These are phyloP conservation scores for Mariannaea sp. DNA, from an alignment of 2,329 filamentous ascomycete species.

Conservation along the genomic window DNA sequence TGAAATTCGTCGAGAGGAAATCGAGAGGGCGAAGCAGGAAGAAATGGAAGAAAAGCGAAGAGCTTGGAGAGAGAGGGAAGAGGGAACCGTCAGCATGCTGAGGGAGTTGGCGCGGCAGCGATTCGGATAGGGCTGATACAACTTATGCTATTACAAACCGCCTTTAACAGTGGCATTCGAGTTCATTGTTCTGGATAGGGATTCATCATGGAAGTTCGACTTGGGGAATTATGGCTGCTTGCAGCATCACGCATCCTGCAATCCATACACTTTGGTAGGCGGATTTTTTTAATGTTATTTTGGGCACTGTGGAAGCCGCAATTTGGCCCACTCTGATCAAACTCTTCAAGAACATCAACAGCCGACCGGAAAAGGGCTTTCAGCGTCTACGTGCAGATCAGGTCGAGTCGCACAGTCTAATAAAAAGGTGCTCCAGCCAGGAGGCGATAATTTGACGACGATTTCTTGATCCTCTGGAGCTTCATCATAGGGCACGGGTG, in stretches of 20 bases:
- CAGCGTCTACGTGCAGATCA: conserved; percentile 9
- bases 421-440: background rate
- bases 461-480: background rate
- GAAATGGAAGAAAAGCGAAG: conserved; percentile 79
- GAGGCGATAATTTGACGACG: background rate
- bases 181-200: background rate
- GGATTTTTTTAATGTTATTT: conserved; percentile 24
- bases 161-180: background rate
- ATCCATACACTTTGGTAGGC: no score
- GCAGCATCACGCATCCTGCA: background rate
- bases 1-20: conserved; percentile 81
- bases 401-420: background rate
- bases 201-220: background rate
- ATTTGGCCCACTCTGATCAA: conserved; percentile 37
- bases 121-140: conserved; percentile 61
- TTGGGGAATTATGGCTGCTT: background rate
- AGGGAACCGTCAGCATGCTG: conserved; percentile 82
- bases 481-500: background rate
- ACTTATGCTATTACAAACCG: background rate
- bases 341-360: conserved; percentile 35
- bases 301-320: conserved; percentile 37
- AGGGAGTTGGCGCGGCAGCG: conserved; percentile 77
- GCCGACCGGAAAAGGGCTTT: conserved; percentile 3
- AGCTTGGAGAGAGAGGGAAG: conserved; percentile 76
- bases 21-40: conserved; percentile 71